These are phyloP conservation scores for Sisymbrium irio DNA, from an alignment of 345 rosid species.

Conservation along the genomic window DNA sequence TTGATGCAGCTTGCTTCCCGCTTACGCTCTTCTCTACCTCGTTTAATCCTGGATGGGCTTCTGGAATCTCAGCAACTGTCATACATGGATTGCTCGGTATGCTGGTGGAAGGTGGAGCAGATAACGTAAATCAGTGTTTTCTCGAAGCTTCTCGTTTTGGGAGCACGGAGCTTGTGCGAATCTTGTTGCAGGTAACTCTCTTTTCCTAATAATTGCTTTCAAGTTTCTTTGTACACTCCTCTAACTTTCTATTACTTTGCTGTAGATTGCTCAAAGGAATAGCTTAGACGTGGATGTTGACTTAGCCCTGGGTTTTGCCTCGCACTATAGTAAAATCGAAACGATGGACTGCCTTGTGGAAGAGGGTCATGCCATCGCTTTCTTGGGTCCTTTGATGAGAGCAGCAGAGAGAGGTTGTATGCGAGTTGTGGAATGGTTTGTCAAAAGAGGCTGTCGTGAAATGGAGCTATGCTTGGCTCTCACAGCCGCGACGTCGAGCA, in stretches of 20 bases:
- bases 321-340: slow-evolving; percentile 83
- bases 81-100: slow-evolving; percentile 83
- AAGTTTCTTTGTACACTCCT: neutral
- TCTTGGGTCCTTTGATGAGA: slow-evolving; percentile 93
- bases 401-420: slow-evolving; percentile 95
- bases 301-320: slow-evolving; percentile 89
- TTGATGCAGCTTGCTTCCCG: slow-evolving; percentile 99
- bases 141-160: slow-evolving; percentile 99
- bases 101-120: slow-evolving; percentile 96
- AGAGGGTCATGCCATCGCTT: slow-evolving; percentile 92
- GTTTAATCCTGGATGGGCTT: slow-evolving; percentile 94
- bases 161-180: slow-evolving; percentile 96
- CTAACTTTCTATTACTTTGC: slow-evolving; percentile 5
- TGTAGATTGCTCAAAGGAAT: slow-evolving; percentile 92
- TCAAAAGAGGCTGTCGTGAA: slow-evolving; percentile 77
- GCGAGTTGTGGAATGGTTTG: slow-evolving; percentile 97
- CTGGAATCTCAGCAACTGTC: slow-evolving; percentile 86
- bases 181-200: slow-evolving; percentile 69
- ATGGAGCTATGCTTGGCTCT: slow-evolving; percentile 98
- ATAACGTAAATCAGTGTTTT: slow-evolving; percentile 92
- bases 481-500: slow-evolving; percentile 92
- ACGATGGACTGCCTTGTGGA: slow-evolving; percentile 99
- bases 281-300: slow-evolving; percentile 98
- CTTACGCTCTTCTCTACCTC: slow-evolving; percentile 87
- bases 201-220: slow-evolving; percentile 2